Evolutionary conservation across 164 flowering plant species (phyloP).

Genomic region (Stephania japonica): DNA sequence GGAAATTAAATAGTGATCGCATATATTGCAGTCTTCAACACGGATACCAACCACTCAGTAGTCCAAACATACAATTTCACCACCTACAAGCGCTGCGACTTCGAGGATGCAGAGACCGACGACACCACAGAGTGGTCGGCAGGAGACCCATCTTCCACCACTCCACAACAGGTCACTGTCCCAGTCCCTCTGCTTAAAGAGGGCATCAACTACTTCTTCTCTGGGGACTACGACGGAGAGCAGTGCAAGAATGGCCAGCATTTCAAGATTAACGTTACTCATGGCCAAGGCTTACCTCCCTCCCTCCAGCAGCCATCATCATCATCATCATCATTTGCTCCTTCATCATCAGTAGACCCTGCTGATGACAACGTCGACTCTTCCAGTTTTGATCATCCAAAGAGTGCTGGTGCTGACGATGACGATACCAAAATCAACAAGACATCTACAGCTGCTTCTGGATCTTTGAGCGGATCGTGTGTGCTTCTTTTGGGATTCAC

Average conservation of each 20-base stretch:
- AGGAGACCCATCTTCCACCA: conserved; percentile 47
- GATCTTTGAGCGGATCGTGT: no score
- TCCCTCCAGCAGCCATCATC: conserved; percentile 29
- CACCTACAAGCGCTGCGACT: conserved; percentile 68
- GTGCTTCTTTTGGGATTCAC: no score
- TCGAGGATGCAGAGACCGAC: conserved; percentile 35
- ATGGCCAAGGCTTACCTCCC: conserved; percentile 70
- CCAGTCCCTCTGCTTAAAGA: conserved; percentile 63
- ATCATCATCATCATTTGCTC: conserved; percentile 33
- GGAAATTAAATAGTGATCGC: no score
- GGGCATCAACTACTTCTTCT: conserved; percentile 75
- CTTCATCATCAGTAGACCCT: conserved; percentile 23
- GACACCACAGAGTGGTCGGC: conserved; percentile 62
- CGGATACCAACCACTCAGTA: conserved; percentile 79
- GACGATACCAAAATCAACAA: conserved; percentile 16
- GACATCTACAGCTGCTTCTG: conserved; percentile 16
- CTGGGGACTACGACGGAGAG: conserved; percentile 80
- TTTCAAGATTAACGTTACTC: conserved; percentile 65
- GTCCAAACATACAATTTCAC: conserved; percentile 72
- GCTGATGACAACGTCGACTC: conserved; percentile 44
- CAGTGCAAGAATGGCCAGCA: conserved; percentile 79
- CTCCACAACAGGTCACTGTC: conserved; percentile 31
- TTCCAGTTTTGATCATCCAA: conserved; percentile 56
- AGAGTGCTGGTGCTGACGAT: conserved; percentile 16
- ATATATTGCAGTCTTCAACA: conserved; percentile 76